Conservation (phyloP, 768 basidiomycete genomes). For the Trametes cinnabarina region DNA sequence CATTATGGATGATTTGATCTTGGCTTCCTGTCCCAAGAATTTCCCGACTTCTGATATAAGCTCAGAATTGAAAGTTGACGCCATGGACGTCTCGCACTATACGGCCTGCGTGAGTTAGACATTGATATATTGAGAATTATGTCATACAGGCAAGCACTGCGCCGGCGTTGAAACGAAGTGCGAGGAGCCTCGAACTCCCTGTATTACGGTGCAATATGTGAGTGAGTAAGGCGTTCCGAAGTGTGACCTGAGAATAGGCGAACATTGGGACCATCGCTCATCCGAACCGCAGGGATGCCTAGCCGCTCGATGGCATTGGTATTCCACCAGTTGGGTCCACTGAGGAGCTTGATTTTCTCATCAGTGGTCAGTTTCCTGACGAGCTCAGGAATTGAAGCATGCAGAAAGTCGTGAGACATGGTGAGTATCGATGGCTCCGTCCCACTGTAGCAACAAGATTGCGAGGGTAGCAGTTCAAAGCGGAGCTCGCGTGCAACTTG, state of each 20-base stretch:
- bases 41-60: slow-evolving; percentile 53
- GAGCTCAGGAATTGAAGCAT: slow-evolving; percentile 52
- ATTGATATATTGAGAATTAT: not conserved
- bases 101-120: too few species aligned
- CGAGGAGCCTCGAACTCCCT: slow-evolving; percentile 68
- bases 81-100: slow-evolving; percentile 68
- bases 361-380: slow-evolving; percentile 50
- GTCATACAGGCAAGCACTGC: slow-evolving; percentile 59
- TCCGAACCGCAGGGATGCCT: slow-evolving; percentile 63
- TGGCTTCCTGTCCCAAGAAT: slow-evolving; percentile 64
- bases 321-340: slow-evolving; percentile 73
- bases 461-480: not conserved
- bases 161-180: slow-evolving; percentile 65
- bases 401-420: slow-evolving; percentile 46
- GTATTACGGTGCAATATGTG: not conserved
- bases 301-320: slow-evolving; percentile 55
- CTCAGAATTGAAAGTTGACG: slow-evolving; percentile 65
- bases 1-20: slow-evolving; percentile 60
- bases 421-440: too few species aligned
- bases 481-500: not conserved
- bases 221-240: not conserved
- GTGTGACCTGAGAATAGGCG: too few species aligned
- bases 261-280: slow-evolving; percentile 72
- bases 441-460: not conserved
- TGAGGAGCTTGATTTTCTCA: slow-evolving; percentile 62